Conservation (phyloP, 2,329 filamentous ascomycete genomes). For the Rutstroemia sp. region DNA sequence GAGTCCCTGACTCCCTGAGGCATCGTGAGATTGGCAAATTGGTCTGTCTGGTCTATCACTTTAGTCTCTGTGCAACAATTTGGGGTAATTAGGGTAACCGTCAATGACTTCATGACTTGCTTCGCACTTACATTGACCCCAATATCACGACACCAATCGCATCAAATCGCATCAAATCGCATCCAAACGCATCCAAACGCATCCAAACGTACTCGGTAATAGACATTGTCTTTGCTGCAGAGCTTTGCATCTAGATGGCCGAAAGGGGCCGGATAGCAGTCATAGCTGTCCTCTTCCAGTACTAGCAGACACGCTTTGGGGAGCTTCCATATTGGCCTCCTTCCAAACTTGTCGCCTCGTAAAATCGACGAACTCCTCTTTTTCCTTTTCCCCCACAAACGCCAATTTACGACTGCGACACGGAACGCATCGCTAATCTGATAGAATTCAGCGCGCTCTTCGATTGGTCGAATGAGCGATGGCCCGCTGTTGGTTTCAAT, state of each 20-base stretch:
- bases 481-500: not conserved
- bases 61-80: not conserved
- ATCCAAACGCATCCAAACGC: not conserved
- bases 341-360: constrained; percentile 12
- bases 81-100: too few relatives aligned
- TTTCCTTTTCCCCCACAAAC: not conserved
- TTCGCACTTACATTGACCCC: too few relatives aligned
- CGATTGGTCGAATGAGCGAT: not conserved
- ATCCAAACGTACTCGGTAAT: not conserved
- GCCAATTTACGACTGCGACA: constrained; percentile 21
- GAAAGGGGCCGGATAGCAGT: not conserved
- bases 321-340: not conserved
- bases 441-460: constrained; percentile 3
- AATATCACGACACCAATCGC: not conserved
- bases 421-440: constrained; percentile 21
- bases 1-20: too few relatives aligned
- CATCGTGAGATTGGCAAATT: too few relatives aligned
- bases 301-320: not conserved
- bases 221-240: too few relatives aligned
- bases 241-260: too few relatives aligned
- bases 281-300: not conserved
- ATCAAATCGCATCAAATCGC: not conserved
- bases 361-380: not conserved
- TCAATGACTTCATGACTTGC: too few relatives aligned
- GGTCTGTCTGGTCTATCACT: not conserved